Conservation (phyloP, 2,329 filamentous ascomycete genomes). For the Cercospora nicotianae region DNA sequence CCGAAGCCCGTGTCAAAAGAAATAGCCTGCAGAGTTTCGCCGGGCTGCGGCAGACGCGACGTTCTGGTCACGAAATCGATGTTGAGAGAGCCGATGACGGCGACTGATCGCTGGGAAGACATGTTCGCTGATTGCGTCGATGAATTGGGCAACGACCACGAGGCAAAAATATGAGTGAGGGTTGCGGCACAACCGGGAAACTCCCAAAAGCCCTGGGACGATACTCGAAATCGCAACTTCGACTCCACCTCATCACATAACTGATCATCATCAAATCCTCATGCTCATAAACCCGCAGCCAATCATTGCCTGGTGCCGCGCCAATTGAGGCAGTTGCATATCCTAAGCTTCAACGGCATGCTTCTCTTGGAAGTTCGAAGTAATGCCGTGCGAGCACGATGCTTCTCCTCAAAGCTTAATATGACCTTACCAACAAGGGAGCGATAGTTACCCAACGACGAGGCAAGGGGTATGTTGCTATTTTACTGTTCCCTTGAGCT, state of each 20-base stretch:
- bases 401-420: neutral
- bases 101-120: conserved; percentile 48
- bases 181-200: neutral
- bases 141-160: neutral
- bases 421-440: neutral
- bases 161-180: neutral
- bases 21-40: conserved; percentile 81
- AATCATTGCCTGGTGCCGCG: neutral
- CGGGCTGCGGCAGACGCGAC: conserved; percentile 74
- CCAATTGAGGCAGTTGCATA: neutral
- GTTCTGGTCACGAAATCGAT: conserved; percentile 90
- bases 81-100: conserved; percentile 89
- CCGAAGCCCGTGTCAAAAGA: conserved; percentile 79
- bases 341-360: neutral
- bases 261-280: neutral
- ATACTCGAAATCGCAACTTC: neutral
- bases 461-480: neutral
- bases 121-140: neutral
- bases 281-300: neutral
- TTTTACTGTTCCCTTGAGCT: too few relatives aligned
- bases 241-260: neutral
- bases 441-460: neutral
- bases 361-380: neutral
- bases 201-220: conserved; percentile 5
- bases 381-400: neutral